phyloP scores from a whole-genome alignment of 768 basidiomycete genomes.

The Termitomyces sp. region DNA sequence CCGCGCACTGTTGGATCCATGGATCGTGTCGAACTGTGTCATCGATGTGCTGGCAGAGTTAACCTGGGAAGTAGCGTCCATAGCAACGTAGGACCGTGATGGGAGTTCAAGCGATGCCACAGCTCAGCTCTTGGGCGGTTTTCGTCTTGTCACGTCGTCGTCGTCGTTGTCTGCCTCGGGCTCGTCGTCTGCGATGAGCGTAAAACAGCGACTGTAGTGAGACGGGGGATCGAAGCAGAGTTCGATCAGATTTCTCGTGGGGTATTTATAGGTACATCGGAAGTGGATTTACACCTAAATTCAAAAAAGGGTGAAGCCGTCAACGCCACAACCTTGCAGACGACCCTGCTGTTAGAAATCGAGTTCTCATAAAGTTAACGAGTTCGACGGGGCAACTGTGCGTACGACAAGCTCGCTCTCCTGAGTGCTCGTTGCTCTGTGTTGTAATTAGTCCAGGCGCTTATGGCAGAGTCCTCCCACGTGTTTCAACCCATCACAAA shows the following conservation, averaged over 20 bases:
- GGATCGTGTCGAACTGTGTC: slow-evolving; percentile 12
- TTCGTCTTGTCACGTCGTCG: not conserved
- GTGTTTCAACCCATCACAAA: not conserved
- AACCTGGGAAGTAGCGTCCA: not conserved
- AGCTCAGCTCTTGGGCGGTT: not conserved
- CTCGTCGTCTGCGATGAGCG: not conserved
- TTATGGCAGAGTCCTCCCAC: slow-evolving; percentile 11
- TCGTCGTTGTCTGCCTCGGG: not conserved
- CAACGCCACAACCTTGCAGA: slow-evolving; percentile 8
- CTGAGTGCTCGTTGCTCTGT: not conserved
- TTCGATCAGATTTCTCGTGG: slow-evolving; percentile 5
- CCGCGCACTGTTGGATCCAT: not conserved
- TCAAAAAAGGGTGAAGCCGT: not conserved
- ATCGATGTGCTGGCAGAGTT: slow-evolving; percentile 15
- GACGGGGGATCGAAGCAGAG: slow-evolving; percentile 5
- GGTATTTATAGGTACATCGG: slow-evolving; percentile 14
- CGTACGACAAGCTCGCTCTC: not conserved
- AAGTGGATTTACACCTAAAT: slow-evolving; percentile 9
- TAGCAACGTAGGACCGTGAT: slow-evolving; percentile 7
- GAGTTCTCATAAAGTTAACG: not conserved
- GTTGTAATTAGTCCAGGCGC: slow-evolving; percentile 1
- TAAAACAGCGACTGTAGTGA: not conserved
- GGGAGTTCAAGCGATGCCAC: slow-evolving; percentile 16
- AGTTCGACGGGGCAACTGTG: not conserved
- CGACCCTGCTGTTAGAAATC: not conserved